Base-by-base conservation (phyloP, 2,329 filamentous ascomycete species). In the Sclerotinia glacialis region DNA sequence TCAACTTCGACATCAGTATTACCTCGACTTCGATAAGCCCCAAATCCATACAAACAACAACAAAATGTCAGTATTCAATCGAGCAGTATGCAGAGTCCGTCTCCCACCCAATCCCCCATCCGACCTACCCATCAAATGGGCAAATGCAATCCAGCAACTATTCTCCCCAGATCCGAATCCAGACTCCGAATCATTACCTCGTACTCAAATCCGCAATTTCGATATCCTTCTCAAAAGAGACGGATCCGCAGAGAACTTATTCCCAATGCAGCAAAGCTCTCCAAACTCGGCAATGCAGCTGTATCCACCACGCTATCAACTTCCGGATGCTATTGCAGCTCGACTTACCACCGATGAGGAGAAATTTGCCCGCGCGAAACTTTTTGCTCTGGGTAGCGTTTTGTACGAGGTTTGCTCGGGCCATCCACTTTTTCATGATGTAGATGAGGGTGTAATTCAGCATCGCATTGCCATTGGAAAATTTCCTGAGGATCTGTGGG, bases 401-500 rank as follows among this genome's bases (percentile, higher is more conserved):
- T 28, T 63, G 23, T 63, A 63, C 18, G 60, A 64, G 59, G 4
- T 61, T 14, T 18, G 14, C 7, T 47, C 40, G 8, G 44, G 37
- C 6, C 60, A 46, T 28, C 21, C 37, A 12, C 46, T 59, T 18
- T 59, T 64, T 7, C 37, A 53, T 16, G 34, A 53, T 14, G 18
- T 28, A 52, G 40, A 47, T 9, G 34, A 53, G 7, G 18, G n/a
- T n/a, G n/a, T n/a, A n/a, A 63, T 63, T 16, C 60, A 53, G 60
- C 12, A 14, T 2, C 34, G 18, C 5, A 53, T 53, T 63, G 11
- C 16, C 0, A 21, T 14, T 16, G 60, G 60, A n/a, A 44, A 26
- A 3, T 63, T 63, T 63, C 58, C 58, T 1, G 58, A 50, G 11
- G 58, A 61, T 61, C 21, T 61, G 18, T 61, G 58, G 58, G 3